Evolutionary conservation across 257 asterid species (phyloP).

Genomic region (Plantago elongata): DNA sequence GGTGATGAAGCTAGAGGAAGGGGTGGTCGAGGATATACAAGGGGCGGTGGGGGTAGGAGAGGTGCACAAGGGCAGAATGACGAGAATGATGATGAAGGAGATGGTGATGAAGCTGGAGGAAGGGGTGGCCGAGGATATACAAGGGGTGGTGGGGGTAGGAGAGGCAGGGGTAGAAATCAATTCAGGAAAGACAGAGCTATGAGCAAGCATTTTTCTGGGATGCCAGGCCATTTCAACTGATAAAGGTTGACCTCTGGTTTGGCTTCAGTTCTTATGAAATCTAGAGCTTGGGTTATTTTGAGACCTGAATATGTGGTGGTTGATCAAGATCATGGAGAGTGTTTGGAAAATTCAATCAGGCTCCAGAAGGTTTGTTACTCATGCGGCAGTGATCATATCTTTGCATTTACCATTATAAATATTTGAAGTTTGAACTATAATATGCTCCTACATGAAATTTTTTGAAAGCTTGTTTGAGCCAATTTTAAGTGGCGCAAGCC

Average conservation of each 20-base stretch:
- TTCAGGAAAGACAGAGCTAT: conserved; percentile 60
- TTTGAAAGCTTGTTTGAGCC: not conserved
- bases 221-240: conserved; percentile 41
- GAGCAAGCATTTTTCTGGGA: conserved; percentile 69
- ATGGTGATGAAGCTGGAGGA: conserved; percentile 29
- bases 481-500: not conserved
- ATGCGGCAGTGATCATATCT: not conserved
- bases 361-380: conserved; percentile 2
- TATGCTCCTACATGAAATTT: not conserved
- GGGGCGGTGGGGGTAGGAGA: conserved; percentile 57
- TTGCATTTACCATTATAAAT: not conserved
- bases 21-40: conserved; percentile 28
- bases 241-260: not conserved
- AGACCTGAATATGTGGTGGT: not conserved
- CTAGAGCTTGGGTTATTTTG: conserved; percentile 3
- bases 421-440: not conserved
- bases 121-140: conserved; percentile 30
- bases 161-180: conserved; percentile 57
- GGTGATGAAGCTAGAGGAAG: conserved; percentile 29
- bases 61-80: conserved; percentile 21
- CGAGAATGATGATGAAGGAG: conserved; percentile 23
- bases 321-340: not conserved
- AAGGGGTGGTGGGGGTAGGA: conserved; percentile 52
- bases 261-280: not conserved
- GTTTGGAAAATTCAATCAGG: not conserved